Evolutionary conservation across 1,139 yeast species (phyloP).

Genomic region (Debaryomyces sp.): DNA sequence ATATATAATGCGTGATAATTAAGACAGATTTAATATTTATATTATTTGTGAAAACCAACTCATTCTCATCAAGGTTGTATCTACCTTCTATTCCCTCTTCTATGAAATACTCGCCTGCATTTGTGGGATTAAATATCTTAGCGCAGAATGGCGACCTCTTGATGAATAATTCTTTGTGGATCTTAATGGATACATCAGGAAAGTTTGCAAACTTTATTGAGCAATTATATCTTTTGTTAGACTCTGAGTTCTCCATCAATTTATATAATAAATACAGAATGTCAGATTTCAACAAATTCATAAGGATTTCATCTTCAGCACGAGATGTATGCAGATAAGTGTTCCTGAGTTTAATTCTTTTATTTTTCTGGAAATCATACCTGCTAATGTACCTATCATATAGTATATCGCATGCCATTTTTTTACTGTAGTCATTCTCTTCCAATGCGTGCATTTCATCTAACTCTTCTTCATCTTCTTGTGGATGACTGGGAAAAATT

Average conservation of each 20-base stretch:
- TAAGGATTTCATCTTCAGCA: slow-evolving; percentile 11
- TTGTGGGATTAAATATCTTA: slow-evolving; percentile 22
- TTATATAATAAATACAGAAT: slow-evolving; percentile 14
- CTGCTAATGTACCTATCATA: slow-evolving; percentile 17
- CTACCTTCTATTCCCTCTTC: slow-evolving; percentile 25
- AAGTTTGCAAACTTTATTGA: slow-evolving; percentile 20
- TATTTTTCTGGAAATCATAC: slow-evolving; percentile 19
- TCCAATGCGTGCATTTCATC: slow-evolving; percentile 9
- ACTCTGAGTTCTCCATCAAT: slow-evolving; percentile 8
- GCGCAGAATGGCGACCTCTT: slow-evolving; percentile 30
- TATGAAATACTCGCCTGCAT: slow-evolving; percentile 17
- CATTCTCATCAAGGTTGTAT: slow-evolving; percentile 16
- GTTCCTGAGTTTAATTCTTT: slow-evolving; percentile 15
- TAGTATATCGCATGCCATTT: slow-evolving; percentile 21
- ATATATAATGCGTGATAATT: slow-evolving; percentile 36
- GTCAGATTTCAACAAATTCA: slow-evolving; percentile 18
- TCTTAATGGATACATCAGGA: slow-evolving; percentile 27
- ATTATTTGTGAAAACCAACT: slow-evolving; percentile 19
- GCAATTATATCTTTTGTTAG: slow-evolving; percentile 27
- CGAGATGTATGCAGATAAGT: slow-evolving; percentile 21
- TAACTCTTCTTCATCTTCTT: slow-evolving; percentile 18
- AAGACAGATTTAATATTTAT: slow-evolving; percentile 31
- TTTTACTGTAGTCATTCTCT: background rate
- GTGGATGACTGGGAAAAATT: slow-evolving; percentile 15
- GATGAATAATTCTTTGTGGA: slow-evolving; percentile 33